Conservation (phyloP, 2,329 filamentous ascomycete genomes). For the Fusarium devonianum region DNA sequence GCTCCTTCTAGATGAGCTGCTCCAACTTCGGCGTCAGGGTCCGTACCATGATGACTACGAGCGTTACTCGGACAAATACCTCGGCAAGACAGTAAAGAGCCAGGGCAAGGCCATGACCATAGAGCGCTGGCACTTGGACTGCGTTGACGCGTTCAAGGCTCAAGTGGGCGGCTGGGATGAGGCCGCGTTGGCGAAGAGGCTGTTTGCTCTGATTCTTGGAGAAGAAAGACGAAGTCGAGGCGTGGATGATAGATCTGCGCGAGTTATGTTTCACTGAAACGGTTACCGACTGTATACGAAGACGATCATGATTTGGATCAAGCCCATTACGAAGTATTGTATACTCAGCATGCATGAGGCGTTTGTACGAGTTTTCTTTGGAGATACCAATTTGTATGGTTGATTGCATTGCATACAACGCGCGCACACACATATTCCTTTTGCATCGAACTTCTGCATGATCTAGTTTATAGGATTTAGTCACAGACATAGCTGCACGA, state of each 20-base stretch:
- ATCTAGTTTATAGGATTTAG: conserved; percentile 10
- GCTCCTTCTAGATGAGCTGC: conserved; percentile 59
- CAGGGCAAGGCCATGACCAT: conserved; percentile 57
- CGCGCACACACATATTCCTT: conserved; percentile 13
- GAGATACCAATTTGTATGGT: conserved; percentile 37
- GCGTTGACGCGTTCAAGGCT: conserved; percentile 60
- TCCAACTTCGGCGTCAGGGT: conserved; percentile 56
- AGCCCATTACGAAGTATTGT: conserved; percentile 31
- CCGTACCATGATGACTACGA: conserved; percentile 45
- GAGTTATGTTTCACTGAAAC: conserved; percentile 45
- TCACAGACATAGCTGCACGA: conserved; percentile 13
- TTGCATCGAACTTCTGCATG: conserved; percentile 1
- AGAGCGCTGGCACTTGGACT: conserved; percentile 64
- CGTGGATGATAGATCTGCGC: conserved; percentile 19
- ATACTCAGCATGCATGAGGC: conserved; percentile 32
- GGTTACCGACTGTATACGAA: not conserved
- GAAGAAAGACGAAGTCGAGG: conserved; percentile 49
- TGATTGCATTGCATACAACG: conserved; percentile 12
- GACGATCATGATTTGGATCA: conserved; percentile 12
- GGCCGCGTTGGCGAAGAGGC: conserved; percentile 55
- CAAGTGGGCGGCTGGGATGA: conserved; percentile 61
- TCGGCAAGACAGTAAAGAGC: conserved; percentile 58
- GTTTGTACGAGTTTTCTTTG: conserved; percentile 34
- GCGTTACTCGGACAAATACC: conserved; percentile 46
- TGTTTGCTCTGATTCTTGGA: conserved; percentile 61